Percentiles rank a stretch among this genome's conserved stretches.
Evolutionary conservation across 345 rosid species (phyloP).

Genomic region (Odontarrhena argentea): DNA sequence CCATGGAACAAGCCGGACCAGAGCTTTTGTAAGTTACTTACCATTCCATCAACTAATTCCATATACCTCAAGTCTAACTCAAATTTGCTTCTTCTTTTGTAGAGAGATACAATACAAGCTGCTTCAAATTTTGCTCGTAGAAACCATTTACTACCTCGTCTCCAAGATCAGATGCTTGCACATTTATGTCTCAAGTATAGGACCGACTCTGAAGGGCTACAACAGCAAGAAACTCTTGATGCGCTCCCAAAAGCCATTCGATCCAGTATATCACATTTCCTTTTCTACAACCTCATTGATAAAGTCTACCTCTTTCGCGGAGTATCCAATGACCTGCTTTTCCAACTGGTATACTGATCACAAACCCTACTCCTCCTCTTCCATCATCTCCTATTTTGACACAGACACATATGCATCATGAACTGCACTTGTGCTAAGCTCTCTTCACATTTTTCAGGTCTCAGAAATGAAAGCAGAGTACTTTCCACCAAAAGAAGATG

Average conservation of each 20-base stretch:
- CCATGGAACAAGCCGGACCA: constrained; percentile 90
- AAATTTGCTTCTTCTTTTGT: constrained; percentile 6
- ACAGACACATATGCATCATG: background rate
- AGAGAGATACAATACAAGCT: constrained; percentile 79
- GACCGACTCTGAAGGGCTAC: constrained; percentile 79
- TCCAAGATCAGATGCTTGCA: constrained; percentile 84
- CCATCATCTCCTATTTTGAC: background rate
- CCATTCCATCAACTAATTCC: background rate
- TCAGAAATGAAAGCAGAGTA: constrained; percentile 88
- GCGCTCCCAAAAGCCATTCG: constrained; percentile 78
- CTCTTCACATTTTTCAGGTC: constrained; percentile 45
- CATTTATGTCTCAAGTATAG: constrained; percentile 71
- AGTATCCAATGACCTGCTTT: constrained; percentile 72
- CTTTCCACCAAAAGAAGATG: constrained; percentile 88
- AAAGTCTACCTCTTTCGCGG: constrained; percentile 67
- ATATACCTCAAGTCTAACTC: too few species aligned
- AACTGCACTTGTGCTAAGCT: background rate
- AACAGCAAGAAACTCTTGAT: constrained; percentile 74
- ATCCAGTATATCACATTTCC: constrained; percentile 71
- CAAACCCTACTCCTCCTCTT: constrained; percentile 18
- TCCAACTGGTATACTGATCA: constrained; percentile 59
- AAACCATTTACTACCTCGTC: constrained; percentile 57
- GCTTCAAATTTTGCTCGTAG: constrained; percentile 70
- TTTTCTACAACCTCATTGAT: constrained; percentile 68
- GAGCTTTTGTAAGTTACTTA: constrained; percentile 70